phyloP scores from a whole-genome alignment of 2,329 filamentous ascomycete species.

The Coleophoma eucalyptorum region DNA sequence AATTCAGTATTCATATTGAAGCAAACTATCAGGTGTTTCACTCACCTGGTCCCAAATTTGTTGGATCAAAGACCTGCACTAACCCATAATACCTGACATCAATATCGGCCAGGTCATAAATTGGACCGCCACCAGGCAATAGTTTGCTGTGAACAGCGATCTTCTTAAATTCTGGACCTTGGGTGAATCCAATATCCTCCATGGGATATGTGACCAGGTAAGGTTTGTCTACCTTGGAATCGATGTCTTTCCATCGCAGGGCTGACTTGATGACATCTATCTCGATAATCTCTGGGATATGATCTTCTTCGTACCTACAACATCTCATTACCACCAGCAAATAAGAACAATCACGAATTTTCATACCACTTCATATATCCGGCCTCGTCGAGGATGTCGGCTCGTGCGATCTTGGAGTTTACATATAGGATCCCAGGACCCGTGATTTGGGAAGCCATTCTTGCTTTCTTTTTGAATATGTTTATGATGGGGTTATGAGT shows the following conservation, averaged over 20 bases:
- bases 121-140: slow-evolving; percentile 1
- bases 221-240: slow-evolving; percentile 6
- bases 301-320: background rate
- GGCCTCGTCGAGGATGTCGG: slow-evolving; percentile 5
- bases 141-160: slow-evolving; percentile 5
- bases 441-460: background rate
- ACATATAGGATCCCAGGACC: slow-evolving; percentile 11
- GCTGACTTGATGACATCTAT: slow-evolving; percentile 4
- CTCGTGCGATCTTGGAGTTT: slow-evolving; percentile 9
- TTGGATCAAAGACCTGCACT: slow-evolving; percentile 8
- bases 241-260: slow-evolving; percentile 6
- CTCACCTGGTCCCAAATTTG: slow-evolving; percentile 3
- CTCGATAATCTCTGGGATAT: slow-evolving; percentile 9
- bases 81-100: slow-evolving; percentile 9
- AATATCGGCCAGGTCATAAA: slow-evolving; percentile 8
- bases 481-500: background rate
- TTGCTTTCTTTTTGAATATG: background rate
- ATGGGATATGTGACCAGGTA: slow-evolving; percentile 10
- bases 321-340: too few species aligned
- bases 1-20: background rate
- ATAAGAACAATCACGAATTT: background rate
- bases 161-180: slow-evolving; percentile 6
- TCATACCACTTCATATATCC: slow-evolving; percentile 10
- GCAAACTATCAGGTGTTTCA: background rate
- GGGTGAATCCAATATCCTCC: slow-evolving; percentile 4